Percentiles rank a stretch among this genome's conserved stretches.
Evolutionary conservation across 257 asterid species (phyloP).

Genomic region (Solanum verrucosum): DNA sequence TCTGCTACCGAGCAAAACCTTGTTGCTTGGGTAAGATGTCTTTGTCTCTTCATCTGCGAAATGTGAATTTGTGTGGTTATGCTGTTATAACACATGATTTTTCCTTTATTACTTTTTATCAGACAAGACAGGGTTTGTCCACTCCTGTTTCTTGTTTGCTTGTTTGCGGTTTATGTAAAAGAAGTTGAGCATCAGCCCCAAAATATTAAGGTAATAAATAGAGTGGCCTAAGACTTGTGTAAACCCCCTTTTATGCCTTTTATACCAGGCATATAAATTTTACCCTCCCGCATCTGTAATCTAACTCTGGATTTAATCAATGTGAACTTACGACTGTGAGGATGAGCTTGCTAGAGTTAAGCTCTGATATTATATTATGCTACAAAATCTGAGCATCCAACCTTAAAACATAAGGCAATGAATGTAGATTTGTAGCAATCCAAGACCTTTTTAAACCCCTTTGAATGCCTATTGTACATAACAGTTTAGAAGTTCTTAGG

Average conservation of each 20-base stretch:
- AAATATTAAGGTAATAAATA: background rate
- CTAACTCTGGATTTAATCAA: background rate
- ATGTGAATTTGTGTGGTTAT: background rate
- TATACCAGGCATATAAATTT: background rate
- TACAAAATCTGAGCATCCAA: background rate
- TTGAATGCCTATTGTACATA: background rate
- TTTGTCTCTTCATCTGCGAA: background rate
- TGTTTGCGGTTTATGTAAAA: background rate
- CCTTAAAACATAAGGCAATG: background rate
- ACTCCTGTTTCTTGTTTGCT: background rate
- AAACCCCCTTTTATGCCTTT: background rate
- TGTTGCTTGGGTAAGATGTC: constrained; percentile 53
- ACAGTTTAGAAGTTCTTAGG: background rate
- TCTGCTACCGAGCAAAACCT: constrained; percentile 38
- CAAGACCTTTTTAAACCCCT: background rate
- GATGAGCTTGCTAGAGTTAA: background rate
- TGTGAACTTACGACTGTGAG: background rate
- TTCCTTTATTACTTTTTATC: background rate
- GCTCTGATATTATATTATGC: background rate
- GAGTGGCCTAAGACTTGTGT: background rate
- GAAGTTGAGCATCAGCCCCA: background rate
- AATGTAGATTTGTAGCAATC: background rate
- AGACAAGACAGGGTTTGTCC: background rate
- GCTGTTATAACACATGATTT: background rate
- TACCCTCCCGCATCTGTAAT: background rate